phyloP scores from a whole-genome alignment of 805 yeast species.

The Teunomyces atbi region DNA sequence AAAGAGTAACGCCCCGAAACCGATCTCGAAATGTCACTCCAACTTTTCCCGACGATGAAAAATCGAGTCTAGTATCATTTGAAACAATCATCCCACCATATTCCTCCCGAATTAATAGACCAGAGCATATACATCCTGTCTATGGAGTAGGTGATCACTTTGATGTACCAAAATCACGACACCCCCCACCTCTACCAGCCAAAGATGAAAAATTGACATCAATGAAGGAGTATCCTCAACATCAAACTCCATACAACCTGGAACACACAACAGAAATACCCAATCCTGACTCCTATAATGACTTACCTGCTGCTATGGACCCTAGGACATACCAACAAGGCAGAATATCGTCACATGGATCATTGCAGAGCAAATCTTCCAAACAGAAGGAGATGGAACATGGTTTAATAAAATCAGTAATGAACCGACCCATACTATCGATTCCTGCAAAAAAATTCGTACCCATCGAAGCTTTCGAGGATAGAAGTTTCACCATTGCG shows the following conservation, averaged over 20 bases:
- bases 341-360: constrained; percentile 6
- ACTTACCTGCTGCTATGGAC: constrained; percentile 25
- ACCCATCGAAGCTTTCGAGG: constrained; percentile 12
- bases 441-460: constrained; percentile 19
- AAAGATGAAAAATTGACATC: constrained; percentile 12
- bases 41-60: constrained; percentile 12
- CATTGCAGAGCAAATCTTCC: constrained; percentile 19
- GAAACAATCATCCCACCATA: constrained; percentile 7
- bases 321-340: constrained; percentile 15
- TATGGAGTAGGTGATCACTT: background rate
- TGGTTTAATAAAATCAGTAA: constrained; percentile 28
- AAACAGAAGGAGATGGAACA: constrained; percentile 23
- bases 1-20: constrained; percentile 20
- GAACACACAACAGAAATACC: constrained; percentile 5
- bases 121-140: background rate
- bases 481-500: constrained; percentile 20
- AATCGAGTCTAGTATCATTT: constrained; percentile 9
- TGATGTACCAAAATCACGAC: constrained; percentile 5
- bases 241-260: constrained; percentile 9
- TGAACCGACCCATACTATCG: constrained; percentile 30
- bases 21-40: constrained; percentile 35
- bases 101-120: background rate
- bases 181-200: constrained; percentile 6
- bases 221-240: constrained; percentile 5
- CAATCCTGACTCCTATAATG: constrained; percentile 12